Evolutionary conservation across 2,329 filamentous ascomycete genomes (phyloP).

Genomic region (Helminthosporium solani): DNA sequence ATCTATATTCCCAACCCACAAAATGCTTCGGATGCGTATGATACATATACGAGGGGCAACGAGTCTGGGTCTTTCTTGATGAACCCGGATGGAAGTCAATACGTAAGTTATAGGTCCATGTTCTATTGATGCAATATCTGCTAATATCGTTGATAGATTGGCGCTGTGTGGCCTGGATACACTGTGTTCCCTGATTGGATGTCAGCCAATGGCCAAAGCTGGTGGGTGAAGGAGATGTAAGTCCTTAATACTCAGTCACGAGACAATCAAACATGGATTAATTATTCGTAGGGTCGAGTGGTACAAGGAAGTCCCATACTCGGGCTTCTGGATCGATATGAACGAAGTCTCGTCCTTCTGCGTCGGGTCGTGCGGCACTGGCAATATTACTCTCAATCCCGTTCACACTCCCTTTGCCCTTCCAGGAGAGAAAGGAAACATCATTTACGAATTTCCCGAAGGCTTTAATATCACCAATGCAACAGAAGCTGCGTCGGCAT

Average conservation of each 20-base stretch:
- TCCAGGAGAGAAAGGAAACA: slow-evolving; percentile 63
- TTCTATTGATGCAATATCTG: neutral
- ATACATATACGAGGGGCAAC: slow-evolving; percentile 53
- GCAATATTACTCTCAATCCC: slow-evolving; percentile 65
- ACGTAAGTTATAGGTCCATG: slow-evolving; percentile 23
- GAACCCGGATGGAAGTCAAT: slow-evolving; percentile 57
- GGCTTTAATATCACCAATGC: slow-evolving; percentile 68
- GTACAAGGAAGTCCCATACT: slow-evolving; percentile 55
- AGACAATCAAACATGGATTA: neutral
- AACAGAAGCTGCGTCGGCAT: slow-evolving; percentile 64
- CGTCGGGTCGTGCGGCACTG: slow-evolving; percentile 68
- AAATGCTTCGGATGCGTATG: slow-evolving; percentile 63
- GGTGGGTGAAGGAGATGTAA: slow-evolving; percentile 59
- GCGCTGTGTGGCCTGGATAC: slow-evolving; percentile 59
- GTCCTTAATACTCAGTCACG: slow-evolving; percentile 4
- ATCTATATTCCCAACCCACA: slow-evolving; percentile 72
- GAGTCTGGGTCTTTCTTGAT: slow-evolving; percentile 52
- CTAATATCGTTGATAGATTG: slow-evolving; percentile 37
- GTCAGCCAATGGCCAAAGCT: slow-evolving; percentile 59
- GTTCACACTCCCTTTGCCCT: slow-evolving; percentile 66
- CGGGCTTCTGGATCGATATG: slow-evolving; percentile 63
- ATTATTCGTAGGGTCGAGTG: slow-evolving; percentile 39
- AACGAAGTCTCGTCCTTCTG: slow-evolving; percentile 65
- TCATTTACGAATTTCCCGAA: slow-evolving; percentile 65
- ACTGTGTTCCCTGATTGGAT: slow-evolving; percentile 64